Base-by-base conservation (phyloP, 768 basidiomycete genomes). In the Rhizopogon salebrosus region DNA sequence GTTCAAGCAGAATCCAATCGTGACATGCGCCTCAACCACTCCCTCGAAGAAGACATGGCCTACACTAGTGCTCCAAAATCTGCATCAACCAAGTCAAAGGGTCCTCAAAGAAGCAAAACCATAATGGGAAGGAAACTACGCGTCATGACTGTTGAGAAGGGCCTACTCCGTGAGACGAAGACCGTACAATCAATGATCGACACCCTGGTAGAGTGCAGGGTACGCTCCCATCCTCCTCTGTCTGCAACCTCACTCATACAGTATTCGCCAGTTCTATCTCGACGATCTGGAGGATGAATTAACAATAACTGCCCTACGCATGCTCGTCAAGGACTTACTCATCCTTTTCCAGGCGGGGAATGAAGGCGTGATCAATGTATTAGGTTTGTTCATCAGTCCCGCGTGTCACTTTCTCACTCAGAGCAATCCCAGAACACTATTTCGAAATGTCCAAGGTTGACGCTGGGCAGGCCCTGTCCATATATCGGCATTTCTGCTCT, bases 361-460 rank as follows among this genome's bases (percentile, higher is more conserved):
- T 60, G 97, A 99, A 64, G 97, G 95, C 37, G 92, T 88, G 16
- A 85, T 87, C 62, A 89, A 89, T 60, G 82, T 88, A 34, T 73
- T 89, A 41, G 94, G 84, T 80, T 70, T 71, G 68, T 71, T 66
- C 9, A 57, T 55, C 74, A 22, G 62, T 72, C 54, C 67, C 68
- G 53, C 13, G 3, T 45, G 14, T 29, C 13, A 24, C 31, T 41
- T 14, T n/a, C 29, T 49, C 22, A 26, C 58, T 65, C n/a, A 68
- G 51, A 24, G 13, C 23, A 9, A 48, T 23, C 27, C 23, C 55
- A 85, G 97, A 98, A 64, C 89, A 95, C 70, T 99, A 97, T 70
- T 98, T 98, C 62, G 95, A 97, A 66, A 98, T 98, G 97, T 92
- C 93, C 0, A 88, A 89, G 57, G 70, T 85, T n/a, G 95, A 98